These are phyloP conservation scores for Craterostigma plantagineum DNA, from an alignment of 257 asterid species.

Conservation along the genomic window DNA sequence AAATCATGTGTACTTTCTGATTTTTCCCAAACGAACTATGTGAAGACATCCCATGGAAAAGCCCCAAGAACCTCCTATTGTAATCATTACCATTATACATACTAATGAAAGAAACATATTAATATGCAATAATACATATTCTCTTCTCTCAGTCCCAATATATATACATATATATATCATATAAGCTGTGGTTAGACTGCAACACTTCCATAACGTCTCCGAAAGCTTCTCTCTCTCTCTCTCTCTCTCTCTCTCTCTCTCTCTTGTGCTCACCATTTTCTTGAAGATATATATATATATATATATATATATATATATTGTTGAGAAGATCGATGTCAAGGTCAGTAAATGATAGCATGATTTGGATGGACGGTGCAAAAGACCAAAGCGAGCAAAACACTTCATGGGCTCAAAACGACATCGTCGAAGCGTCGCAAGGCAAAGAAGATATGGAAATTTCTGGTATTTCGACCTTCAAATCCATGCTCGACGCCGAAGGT, in stretches of 20 bases:
- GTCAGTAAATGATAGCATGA: conserved; percentile 46
- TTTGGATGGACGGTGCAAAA: conserved; percentile 49
- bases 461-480: conserved; percentile 40
- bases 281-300: no score
- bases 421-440: conserved; percentile 16
- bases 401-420: conserved; percentile 32
- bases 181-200: no score
- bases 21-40: conserved; percentile 14
- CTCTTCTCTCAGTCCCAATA: no score
- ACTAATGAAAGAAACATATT: no score
- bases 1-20: conserved; percentile 8
- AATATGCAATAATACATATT: no score
- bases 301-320: no score
- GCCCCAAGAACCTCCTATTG: background rate
- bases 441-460: conserved; percentile 33
- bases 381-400: conserved; percentile 21
- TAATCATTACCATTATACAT: no score
- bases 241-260: no score
- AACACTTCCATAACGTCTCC: no score
- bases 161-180: no score
- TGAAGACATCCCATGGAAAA: conserved; percentile 10
- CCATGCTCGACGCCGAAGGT: conserved; percentile 56
- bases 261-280: background rate
- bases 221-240: no score
- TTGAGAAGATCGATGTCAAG: conserved; percentile 9